These are phyloP conservation scores for Scedosporium minutisporum DNA, from an alignment of 2,329 filamentous ascomycete genomes.

Conservation along the genomic window DNA sequence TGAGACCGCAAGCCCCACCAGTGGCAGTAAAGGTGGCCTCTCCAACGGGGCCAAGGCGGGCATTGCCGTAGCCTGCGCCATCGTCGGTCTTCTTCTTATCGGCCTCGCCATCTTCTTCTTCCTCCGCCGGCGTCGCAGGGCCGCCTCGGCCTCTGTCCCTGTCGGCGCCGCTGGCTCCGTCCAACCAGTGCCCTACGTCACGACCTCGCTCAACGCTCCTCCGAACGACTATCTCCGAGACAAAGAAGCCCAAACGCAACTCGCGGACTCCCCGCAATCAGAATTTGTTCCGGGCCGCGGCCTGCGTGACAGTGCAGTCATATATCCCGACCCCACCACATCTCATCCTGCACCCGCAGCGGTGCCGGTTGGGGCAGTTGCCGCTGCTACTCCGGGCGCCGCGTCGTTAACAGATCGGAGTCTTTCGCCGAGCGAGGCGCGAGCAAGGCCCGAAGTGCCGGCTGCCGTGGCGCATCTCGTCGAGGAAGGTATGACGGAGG, in stretches of 20 bases:
- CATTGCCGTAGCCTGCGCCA: slow-evolving; percentile 29
- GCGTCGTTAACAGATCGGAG: not conserved
- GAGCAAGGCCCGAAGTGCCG: slow-evolving; percentile 8
- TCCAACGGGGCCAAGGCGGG: slow-evolving; percentile 33
- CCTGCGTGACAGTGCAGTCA: slow-evolving; percentile 5
- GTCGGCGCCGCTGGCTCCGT: slow-evolving; percentile 25
- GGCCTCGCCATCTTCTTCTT: slow-evolving; percentile 11
- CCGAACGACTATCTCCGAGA: slow-evolving; percentile 32
- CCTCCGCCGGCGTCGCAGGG: slow-evolving; percentile 12
- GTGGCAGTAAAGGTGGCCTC: slow-evolving; percentile 19
- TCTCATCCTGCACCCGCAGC: slow-evolving; percentile 1
- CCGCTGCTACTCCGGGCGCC: not conserved
- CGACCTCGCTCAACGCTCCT: slow-evolving; percentile 10
- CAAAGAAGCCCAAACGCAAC: slow-evolving; percentile 31
- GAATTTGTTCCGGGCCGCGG: slow-evolving; percentile 33
- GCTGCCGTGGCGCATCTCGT: slow-evolving; percentile 39
- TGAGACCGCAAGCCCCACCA: not conserved
- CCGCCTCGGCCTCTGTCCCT: slow-evolving; percentile 15
- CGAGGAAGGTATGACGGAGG: slow-evolving; percentile 51
- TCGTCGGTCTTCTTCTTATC: slow-evolving; percentile 23
- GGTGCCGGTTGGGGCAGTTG: slow-evolving; percentile 7
- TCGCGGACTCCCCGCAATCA: slow-evolving; percentile 29
- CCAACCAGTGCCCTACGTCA: not conserved
- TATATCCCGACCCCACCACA: slow-evolving; percentile 12
- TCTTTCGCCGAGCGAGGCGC: slow-evolving; percentile 8